Conservation (phyloP, 1,284 basidiomycete species). For the Ustilago crameri region DNA sequence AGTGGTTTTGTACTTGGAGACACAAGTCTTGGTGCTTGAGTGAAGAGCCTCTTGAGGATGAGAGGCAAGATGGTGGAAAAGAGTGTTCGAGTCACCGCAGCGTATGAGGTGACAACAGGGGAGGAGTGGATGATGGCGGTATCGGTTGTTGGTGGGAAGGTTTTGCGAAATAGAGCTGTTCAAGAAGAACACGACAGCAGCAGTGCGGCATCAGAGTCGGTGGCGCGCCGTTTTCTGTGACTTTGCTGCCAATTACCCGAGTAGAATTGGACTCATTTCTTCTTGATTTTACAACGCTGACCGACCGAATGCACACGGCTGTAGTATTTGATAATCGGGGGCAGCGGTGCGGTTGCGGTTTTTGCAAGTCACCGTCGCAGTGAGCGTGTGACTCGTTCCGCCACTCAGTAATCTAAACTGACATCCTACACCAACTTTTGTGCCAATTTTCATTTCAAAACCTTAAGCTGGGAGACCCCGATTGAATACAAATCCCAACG, state of each 20-base stretch:
- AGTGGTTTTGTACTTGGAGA: slow-evolving; percentile 1
- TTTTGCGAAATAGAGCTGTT: not conserved
- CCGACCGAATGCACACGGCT: not conserved
- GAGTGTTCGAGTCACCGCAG: slow-evolving; percentile 29
- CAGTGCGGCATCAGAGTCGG: too few species aligned
- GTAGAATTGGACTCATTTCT: too few species aligned
- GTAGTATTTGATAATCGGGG: slow-evolving; percentile 33
- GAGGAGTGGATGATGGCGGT: slow-evolving; percentile 1
- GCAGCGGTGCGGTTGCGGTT: not conserved
- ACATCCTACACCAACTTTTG: too few species aligned
- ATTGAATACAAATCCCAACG: slow-evolving; percentile 4
- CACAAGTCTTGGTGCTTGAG: slow-evolving; percentile 6
- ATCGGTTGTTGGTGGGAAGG: not conserved
- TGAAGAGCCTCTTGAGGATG: slow-evolving; percentile 3
- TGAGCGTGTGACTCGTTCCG: slow-evolving; percentile 24
- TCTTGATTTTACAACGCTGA: too few species aligned
- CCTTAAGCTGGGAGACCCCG: not conserved
- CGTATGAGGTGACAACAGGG: slow-evolving; percentile 17
- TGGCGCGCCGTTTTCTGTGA: too few species aligned
- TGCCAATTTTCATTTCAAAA: not conserved
- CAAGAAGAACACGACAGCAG: too few species aligned
- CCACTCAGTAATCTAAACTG: not conserved
- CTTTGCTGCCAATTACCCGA: too few species aligned
- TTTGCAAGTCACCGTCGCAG: not conserved
- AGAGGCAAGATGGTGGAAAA: slow-evolving; percentile 13